Evolutionary conservation across 176 grass and related monocot species (phyloP).

Genomic region (bread wheat (Triticum aestivum)): DNA sequence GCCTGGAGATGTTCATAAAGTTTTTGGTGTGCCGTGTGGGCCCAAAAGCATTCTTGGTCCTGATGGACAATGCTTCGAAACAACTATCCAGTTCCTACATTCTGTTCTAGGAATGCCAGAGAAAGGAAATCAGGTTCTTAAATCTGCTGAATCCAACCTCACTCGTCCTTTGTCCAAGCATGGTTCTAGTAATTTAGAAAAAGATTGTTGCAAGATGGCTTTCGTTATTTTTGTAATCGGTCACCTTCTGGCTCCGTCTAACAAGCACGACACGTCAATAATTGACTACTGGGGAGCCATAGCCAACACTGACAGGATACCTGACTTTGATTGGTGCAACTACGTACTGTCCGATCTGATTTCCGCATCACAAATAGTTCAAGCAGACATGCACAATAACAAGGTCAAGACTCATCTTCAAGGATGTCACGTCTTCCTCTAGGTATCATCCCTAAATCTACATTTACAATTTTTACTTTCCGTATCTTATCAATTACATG

Average conservation of each 20-base stretch:
- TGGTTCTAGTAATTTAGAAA: background rate
- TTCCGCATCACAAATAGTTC: background rate
- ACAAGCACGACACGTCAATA: background rate
- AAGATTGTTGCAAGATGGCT: background rate
- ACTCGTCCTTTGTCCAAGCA: too few relatives aligned
- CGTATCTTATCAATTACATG: too few relatives aligned
- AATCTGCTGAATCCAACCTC: too few relatives aligned
- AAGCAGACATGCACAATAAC: background rate
- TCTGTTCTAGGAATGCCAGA: too few relatives aligned
- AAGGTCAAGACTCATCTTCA: background rate
- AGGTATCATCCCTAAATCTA: background rate
- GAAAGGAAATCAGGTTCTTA: too few relatives aligned
- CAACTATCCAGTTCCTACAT: too few relatives aligned
- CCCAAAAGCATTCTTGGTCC: too few relatives aligned
- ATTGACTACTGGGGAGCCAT: background rate
- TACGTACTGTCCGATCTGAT: background rate
- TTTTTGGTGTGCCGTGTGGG: too few relatives aligned
- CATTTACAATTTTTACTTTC: too few relatives aligned
- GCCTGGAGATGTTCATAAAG: too few relatives aligned
- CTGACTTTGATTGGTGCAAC: background rate
- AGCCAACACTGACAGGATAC: background rate
- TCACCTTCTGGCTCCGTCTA: background rate
- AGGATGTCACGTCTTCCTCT: background rate
- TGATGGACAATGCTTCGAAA: too few relatives aligned
- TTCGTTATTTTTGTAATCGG: background rate